Percentiles rank a stretch among this genome's conserved stretches.
phyloP scores from a whole-genome alignment of 768 basidiomycete genomes.

The Amanita brunnescens region DNA sequence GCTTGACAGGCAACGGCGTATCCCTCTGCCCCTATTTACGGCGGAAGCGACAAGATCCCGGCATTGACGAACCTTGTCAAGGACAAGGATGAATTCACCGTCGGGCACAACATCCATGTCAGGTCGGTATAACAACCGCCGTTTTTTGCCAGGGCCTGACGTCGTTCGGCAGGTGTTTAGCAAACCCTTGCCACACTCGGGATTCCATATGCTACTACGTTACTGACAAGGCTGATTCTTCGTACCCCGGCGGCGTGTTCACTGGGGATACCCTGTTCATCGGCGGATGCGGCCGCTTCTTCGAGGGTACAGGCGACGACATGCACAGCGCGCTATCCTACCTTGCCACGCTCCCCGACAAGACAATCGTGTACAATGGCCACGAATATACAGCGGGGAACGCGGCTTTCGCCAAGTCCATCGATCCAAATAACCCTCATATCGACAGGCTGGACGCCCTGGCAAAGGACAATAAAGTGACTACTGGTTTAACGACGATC shows the following conservation, averaged over 20 bases:
- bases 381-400: conserved; percentile 86
- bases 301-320: conserved; percentile 72
- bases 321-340: conserved; percentile 74
- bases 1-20: background rate
- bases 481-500: conserved; percentile 81
- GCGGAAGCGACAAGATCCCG: conserved; percentile 64
- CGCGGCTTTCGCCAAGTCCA: conserved; percentile 56
- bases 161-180: conserved; percentile 49
- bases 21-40: conserved; percentile 57
- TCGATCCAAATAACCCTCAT: conserved; percentile 54
- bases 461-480: conserved; percentile 48
- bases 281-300: conserved; percentile 90
- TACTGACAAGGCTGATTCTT: conserved; percentile 38
- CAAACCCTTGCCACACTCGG: conserved; percentile 91
- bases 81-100: conserved; percentile 70
- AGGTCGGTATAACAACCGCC: conserved; percentile 28
- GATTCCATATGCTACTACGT: conserved; percentile 92
- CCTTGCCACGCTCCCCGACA: conserved; percentile 65
- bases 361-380: conserved; percentile 79
- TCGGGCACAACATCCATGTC: conserved; percentile 58
- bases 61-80: conserved; percentile 67
- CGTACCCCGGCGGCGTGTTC: conserved; percentile 72
- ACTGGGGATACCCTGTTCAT: conserved; percentile 92
- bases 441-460: conserved; percentile 52
- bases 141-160: background rate